These are phyloP conservation scores for Coffea humblotiana DNA, from an alignment of 305 asterid species.

Conservation along the genomic window DNA sequence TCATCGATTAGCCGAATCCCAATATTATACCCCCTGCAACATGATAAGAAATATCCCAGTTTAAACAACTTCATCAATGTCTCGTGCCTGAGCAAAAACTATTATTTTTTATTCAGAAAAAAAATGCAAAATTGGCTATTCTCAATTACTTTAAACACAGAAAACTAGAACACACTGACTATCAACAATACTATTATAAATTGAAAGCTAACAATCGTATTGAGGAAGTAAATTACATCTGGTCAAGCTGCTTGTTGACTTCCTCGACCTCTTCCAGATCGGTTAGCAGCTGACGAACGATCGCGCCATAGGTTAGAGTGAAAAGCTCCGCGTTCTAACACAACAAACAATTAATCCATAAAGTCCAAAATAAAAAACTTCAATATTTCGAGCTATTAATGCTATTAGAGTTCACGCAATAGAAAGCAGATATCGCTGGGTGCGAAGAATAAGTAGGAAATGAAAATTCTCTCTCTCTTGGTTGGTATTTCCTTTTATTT, in stretches of 20 bases:
- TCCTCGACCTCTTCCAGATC: slow-evolving; percentile 99
- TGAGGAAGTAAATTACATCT: slow-evolving; percentile 45
- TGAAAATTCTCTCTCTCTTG: too few relatives aligned
- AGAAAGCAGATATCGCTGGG: background rate
- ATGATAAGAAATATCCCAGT: slow-evolving; percentile 12
- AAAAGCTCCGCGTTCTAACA: slow-evolving; percentile 86
- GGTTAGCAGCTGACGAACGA: slow-evolving; percentile 91
- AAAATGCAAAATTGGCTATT: background rate
- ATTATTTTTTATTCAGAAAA: background rate
- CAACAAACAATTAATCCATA: background rate
- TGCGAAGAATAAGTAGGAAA: too few relatives aligned
- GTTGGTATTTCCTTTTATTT: too few relatives aligned
- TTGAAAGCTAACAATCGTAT: background rate
- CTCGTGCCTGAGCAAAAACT: background rate
- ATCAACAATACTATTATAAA: background rate
- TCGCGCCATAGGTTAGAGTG: slow-evolving; percentile 90
- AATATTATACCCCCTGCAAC: slow-evolving; percentile 84
- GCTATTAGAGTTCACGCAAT: background rate
- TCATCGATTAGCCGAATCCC: slow-evolving; percentile 87
- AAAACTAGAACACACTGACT: background rate
- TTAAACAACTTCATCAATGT: background rate
- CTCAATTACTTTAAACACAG: background rate
- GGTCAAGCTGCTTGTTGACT: slow-evolving; percentile 97
- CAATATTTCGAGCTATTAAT: too few relatives aligned
- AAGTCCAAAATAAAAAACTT: too few relatives aligned